Conservation (phyloP, 2,329 filamentous ascomycete genomes). For the Pseudocercospora ulei region DNA sequence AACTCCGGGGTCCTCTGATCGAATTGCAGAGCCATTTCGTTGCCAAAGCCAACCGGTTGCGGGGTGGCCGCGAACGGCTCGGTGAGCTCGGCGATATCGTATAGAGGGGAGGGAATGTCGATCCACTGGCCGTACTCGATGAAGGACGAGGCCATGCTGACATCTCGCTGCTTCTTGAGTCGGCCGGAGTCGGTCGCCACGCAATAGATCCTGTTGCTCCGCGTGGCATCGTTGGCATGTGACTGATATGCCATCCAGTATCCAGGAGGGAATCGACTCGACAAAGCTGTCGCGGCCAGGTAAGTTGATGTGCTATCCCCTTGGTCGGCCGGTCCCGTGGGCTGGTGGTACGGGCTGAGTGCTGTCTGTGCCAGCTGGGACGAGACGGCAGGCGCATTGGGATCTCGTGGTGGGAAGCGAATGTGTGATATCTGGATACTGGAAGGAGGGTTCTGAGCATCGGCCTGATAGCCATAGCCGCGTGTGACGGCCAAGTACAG, state of each 20-base stretch:
- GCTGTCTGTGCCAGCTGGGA: slow-evolving; percentile 20
- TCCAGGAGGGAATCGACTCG: slow-evolving; percentile 63
- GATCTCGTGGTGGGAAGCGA: slow-evolving; percentile 66
- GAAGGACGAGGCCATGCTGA: slow-evolving; percentile 48
- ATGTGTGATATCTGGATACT: slow-evolving; percentile 98
- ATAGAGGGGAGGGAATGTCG: slow-evolving; percentile 60
- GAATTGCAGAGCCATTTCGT: slow-evolving; percentile 93
- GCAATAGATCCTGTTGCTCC: slow-evolving; percentile 60
- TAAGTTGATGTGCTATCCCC: slow-evolving; percentile 33
- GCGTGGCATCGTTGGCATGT: slow-evolving; percentile 35
- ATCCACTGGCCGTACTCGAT: slow-evolving; percentile 75
- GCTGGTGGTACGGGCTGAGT: slow-evolving; percentile 21
- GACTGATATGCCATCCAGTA: slow-evolving; percentile 80
- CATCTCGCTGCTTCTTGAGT: slow-evolving; percentile 26
- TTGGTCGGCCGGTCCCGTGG: slow-evolving; percentile 11
- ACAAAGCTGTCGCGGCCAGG: slow-evolving; percentile 34
- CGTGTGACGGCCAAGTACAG: slow-evolving; percentile 86
- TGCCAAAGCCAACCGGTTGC: slow-evolving; percentile 72
- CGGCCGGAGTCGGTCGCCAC: slow-evolving; percentile 79
- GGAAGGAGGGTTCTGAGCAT: slow-evolving; percentile 60
- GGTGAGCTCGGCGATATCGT: slow-evolving; percentile 70
- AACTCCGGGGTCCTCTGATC: slow-evolving; percentile 73
- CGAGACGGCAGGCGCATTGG: slow-evolving; percentile 15
- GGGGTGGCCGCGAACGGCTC: slow-evolving; percentile 59
- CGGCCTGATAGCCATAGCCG: slow-evolving; percentile 53